Base-by-base conservation (phyloP, 306 rosid species). In the Prinsepia uniflora region DNA sequence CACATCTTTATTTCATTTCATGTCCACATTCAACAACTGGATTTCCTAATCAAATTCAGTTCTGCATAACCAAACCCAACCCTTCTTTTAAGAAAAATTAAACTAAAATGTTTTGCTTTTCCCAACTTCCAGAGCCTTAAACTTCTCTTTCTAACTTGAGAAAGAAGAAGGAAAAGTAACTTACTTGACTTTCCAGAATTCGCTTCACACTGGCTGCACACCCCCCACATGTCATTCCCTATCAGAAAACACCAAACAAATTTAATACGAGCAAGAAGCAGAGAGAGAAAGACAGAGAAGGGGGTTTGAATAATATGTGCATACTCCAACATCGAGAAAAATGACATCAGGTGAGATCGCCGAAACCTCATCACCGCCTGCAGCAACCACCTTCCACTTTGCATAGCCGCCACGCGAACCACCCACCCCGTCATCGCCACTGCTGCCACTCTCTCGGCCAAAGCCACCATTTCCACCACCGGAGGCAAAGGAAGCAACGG, bases 281-380 rank as follows among this genome's bases (percentile, higher is more conserved):
- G 47, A 13, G 67, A 42, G 65, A 44, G 57, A 49, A 11, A 3
- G 52, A 46, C 39, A 36, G 43, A 52, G n/a, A 67, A 62, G 71
- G 10, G 57, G 8, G 34, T 10, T 20, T 56, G 0, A 11, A 6
- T 56, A 22, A 2, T 10, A 1, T 22, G 68, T 57, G 53, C 96
- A 63, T 74, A 94, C 97, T 75, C 86, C 83, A 80, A 94, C 99
- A 70, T 94, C 99, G 64, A 94, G 96, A 63, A 94, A 71, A 39
- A 94, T 87, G 72, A 91, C 95, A 55, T 87, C 96, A 10, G 89
- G 66, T 19, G 87, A 72, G 57, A 81, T 63, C 52, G 84, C 72
- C 15, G 80, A 87, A 78, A 74, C 74, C 59, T 89, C 99, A 70
- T 88, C 85, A 34, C 74, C 75, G 0, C 79, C 82, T 8, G 83